A percentile compares a stretch with the other conserved stretches of the same genome.
Evolutionary conservation across 23 red algal genomes (phyloP).

Genomic region (Cyanidioschyzon merolae): DNA sequence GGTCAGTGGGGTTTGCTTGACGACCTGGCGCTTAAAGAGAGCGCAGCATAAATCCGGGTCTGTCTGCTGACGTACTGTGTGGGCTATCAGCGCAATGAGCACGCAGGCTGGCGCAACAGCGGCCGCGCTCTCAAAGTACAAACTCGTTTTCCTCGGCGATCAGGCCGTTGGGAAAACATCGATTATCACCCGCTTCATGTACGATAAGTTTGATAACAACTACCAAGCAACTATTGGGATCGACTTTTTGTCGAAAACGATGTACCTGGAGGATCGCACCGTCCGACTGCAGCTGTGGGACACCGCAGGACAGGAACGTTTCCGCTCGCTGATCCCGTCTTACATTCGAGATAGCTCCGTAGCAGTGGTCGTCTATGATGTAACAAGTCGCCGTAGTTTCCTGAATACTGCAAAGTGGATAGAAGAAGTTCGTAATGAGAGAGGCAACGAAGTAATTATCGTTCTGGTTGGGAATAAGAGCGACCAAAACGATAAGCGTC

Average conservation of each 20-base stretch:
- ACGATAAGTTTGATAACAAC: conserved; percentile 99
- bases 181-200: conserved; percentile 99
- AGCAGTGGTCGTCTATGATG: conserved; percentile 96
- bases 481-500: conserved; percentile 73
- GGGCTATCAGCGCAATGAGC: too few relatives aligned
- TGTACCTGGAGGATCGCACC: conserved; percentile 98
- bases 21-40: too few relatives aligned
- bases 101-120: neutral
- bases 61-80: too few relatives aligned
- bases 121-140: conserved; percentile 89
- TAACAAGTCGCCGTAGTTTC: conserved; percentile 81
- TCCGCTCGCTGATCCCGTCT: conserved; percentile 96
- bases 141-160: conserved; percentile 94
- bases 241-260: conserved; percentile 96
- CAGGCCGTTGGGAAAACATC: conserved; percentile 95
- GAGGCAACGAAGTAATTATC: conserved; percentile 92
- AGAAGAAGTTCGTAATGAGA: conserved; percentile 91
- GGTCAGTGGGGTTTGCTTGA: too few relatives aligned
- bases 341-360: conserved; percentile 98
- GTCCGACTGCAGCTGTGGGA: conserved; percentile 99
- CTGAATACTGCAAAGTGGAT: conserved; percentile 88
- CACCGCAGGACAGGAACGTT: conserved; percentile 97
- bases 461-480: conserved; percentile 97
- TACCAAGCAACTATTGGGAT: conserved; percentile 99
- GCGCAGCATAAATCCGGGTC: too few relatives aligned